Evolutionary conservation across 805 yeast genomes (phyloP), one percentile per base, ranked within the genome.

Genomic region (Dipodascus albidus): DNA sequence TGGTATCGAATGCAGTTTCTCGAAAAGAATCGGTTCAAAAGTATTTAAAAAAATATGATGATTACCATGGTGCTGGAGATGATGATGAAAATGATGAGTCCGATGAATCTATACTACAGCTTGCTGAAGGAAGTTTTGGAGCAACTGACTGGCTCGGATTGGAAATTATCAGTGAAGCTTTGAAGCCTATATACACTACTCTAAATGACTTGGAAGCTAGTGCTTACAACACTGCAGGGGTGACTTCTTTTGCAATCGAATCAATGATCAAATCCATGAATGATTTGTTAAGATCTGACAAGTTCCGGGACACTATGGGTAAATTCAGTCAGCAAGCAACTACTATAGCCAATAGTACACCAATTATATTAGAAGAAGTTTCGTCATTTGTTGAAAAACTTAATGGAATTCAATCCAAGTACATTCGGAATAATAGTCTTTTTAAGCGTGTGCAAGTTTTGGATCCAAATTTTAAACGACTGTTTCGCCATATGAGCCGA

Each of bases 111-210:
- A 38, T 38, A 11, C 44, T 38, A 11, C 44, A 38, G 44, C 44
- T 38, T 11, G 44, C 44, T 38, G 44, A 38, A 38, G 44, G 44
- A 6, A 38, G 44, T 38, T 38, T 38, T 38, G 44, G 44, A 14
- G 20, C 20, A n/a, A 17, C 17, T 6, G 44, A 38, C 44, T 38
- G 44, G 44, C 20, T 38, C n/a, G 44, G 44, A 6, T 19, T 38
- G n/a, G 44, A 38, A 38, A 38, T 38, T 19, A 14, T 38, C n/a
- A 38, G 44, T 38, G 44, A 38, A n/a, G 44, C n/a, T 17, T 14
- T 38, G 20, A 38, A 38, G 44, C 44, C 44, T 11, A 8, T 38
- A 6, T 38, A 38, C n/a, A 38, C 44, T 38, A 38, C 44, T n/a
- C 44, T 38, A 4, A 38, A 38, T 38, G 44, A 38, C n/a, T 17